These are phyloP conservation scores for Paecilomyces variotii DNA, from an alignment of 2,329 filamentous ascomycete species.

Conservation along the genomic window DNA sequence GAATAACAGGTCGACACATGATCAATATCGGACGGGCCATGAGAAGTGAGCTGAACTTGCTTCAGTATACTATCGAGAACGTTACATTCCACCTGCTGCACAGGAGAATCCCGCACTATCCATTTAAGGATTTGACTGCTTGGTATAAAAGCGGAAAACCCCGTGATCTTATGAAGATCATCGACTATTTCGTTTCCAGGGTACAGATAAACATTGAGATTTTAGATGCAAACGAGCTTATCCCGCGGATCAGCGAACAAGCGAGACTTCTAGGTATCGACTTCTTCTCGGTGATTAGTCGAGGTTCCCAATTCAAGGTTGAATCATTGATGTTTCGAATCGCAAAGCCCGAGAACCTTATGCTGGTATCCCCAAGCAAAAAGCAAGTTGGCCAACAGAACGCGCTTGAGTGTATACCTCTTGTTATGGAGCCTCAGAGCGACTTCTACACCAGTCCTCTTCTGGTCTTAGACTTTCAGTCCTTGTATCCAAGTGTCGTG, in stretches of 20 bases:
- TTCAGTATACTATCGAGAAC: constrained; percentile 96
- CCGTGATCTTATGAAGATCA: constrained; percentile 62
- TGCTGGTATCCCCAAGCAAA: constrained; percentile 79
- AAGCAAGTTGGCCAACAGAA: constrained; percentile 93
- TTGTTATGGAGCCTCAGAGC: constrained; percentile 97
- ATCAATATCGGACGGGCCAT: constrained; percentile 97
- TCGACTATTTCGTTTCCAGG: constrained; percentile 69
- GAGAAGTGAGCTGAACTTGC: constrained; percentile 80
- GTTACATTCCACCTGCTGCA: constrained; percentile 87
- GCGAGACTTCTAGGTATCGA: constrained; percentile 87
- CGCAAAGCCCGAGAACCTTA: constrained; percentile 90
- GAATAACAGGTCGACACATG: constrained; percentile 88
- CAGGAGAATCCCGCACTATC: constrained; percentile 78
- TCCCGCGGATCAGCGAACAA: constrained; percentile 86
- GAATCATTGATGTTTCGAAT: constrained; percentile 99
- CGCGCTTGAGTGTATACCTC: constrained; percentile 82
- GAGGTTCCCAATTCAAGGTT: constrained; percentile 96
- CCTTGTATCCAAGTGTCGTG: constrained; percentile 94
- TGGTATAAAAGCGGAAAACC: constrained; percentile 70
- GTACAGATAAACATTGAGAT: constrained; percentile 83
- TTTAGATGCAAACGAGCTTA: constrained; percentile 79
- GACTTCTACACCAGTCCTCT: constrained; percentile 87
- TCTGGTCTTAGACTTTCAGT: constrained; percentile 90
- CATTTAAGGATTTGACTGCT: constrained; percentile 65
- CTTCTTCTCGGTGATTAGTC: constrained; percentile 91